Evolutionary conservation across 805 yeast genomes (phyloP).

Genomic region (Spathaspora girioi): DNA sequence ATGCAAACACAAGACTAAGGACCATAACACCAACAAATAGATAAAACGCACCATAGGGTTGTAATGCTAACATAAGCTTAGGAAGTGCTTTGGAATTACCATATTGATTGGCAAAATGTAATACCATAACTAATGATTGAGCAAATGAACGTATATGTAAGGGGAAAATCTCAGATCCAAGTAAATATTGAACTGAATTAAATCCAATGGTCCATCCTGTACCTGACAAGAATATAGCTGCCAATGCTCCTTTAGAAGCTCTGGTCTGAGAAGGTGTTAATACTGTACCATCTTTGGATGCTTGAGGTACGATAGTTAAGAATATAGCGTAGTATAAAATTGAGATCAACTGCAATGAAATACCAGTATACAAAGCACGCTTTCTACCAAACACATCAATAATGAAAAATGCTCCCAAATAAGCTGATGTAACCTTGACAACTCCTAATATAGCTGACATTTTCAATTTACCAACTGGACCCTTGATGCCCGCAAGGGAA

Average conservation of each 20-base stretch:
- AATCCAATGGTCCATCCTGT: slow-evolving; percentile 58
- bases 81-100: slow-evolving; percentile 54
- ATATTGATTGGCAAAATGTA: slow-evolving; percentile 53
- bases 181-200: slow-evolving; percentile 50
- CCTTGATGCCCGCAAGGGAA: slow-evolving; percentile 41
- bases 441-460: slow-evolving; percentile 50
- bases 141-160: slow-evolving; percentile 45
- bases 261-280: slow-evolving; percentile 26
- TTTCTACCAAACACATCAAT: slow-evolving; percentile 52
- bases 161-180: slow-evolving; percentile 53
- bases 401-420: slow-evolving; percentile 46
- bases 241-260: slow-evolving; percentile 47
- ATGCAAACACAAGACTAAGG: slow-evolving; percentile 38
- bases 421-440: slow-evolving; percentile 46
- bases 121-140: slow-evolving; percentile 46
- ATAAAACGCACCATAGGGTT: slow-evolving; percentile 46
- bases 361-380: slow-evolving; percentile 45
- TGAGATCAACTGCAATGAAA: slow-evolving; percentile 38
- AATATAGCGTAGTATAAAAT: slow-evolving; percentile 46
- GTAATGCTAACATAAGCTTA: slow-evolving; percentile 41
- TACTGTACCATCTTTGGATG: slow-evolving; percentile 22
- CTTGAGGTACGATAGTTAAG: slow-evolving; percentile 42
- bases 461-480: slow-evolving; percentile 32
- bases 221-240: slow-evolving; percentile 46
- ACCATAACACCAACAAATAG: slow-evolving; percentile 43